Percentiles rank a stretch among this genome's conserved stretches.
Evolutionary conservation across 106 monocot species (phyloP).

Genomic region (Dendrobium huoshanense): DNA sequence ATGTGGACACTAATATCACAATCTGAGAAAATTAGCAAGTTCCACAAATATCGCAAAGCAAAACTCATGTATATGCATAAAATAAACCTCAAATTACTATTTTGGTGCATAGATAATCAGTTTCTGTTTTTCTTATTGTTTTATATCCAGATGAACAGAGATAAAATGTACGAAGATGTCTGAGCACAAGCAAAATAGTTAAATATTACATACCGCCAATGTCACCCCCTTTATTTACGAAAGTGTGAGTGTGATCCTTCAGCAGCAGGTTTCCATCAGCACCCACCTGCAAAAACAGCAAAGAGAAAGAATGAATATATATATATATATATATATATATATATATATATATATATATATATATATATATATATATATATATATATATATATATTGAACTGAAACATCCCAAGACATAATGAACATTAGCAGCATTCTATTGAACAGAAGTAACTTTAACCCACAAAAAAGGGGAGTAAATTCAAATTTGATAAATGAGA

Average conservation of each 20-base stretch:
- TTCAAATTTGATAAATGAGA: not conserved
- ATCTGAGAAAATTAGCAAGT: not conserved
- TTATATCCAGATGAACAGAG: not conserved
- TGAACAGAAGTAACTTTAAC: not conserved
- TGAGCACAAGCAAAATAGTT: not conserved
- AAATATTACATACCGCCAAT: constrained; percentile 68
- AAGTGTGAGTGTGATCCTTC: constrained; percentile 97
- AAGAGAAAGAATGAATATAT: not conserved
- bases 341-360: no score
- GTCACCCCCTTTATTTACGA: constrained; percentile 85
- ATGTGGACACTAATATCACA: not conserved
- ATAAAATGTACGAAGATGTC: not conserved
- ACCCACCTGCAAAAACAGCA: constrained; percentile 55
- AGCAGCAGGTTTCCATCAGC: constrained; percentile 83
- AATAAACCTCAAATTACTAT: not conserved
- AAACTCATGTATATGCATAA: not conserved
- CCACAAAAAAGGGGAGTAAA: not conserved
- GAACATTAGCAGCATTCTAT: not conserved
- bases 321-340: no score
- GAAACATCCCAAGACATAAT: not conserved
- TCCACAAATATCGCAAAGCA: not conserved
- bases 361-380: no score
- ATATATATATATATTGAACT: no score
- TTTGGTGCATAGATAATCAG: not conserved
- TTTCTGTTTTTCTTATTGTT: not conserved